Evolutionary conservation across 2,329 filamentous ascomycete species (phyloP), one percentile per base, ranked within the genome.

Genomic region (Cladosporium sp.): DNA sequence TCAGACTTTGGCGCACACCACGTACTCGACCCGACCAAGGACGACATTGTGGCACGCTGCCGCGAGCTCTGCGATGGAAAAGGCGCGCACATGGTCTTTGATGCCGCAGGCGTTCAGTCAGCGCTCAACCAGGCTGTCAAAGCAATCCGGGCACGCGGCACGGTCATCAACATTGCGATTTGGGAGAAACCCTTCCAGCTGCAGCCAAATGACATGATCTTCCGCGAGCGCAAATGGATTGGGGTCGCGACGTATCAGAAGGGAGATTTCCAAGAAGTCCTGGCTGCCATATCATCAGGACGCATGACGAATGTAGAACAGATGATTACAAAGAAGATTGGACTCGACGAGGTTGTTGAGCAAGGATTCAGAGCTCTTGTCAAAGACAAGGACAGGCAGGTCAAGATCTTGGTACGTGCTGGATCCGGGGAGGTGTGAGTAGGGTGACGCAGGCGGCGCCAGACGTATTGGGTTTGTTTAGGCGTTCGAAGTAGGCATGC

Each of bases 131-230:
- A 74, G 53, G 80, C 78, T 1, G 71, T 82, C 12, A 72, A 76
- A 37, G 76, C 78, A 0, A 71, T 80, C 32, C 74, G 78, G 37
- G 77, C 78, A 12, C 65, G 78, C 42, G 80, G 80, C 3, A 81
- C 78, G 2, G 71, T 82, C 28, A 75, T 83, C 56, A 83, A 83
- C 56, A 80, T 83, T 52, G 80, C 80, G 8, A 78, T 83, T 36
- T 82, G 79, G 79, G 79, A 81, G 67, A 80, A 81, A 66, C 67
- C 74, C n/a, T 77, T 74, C 45, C 74, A 71, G 0, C 73, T 83
- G 40, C 70, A 72, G 34, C 77, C 79, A 4, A 83, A 82, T 56
- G 74, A 78, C 57, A 69, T 82, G 35, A 75, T 79, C 3, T 82
- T 82, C 70, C 75, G 78, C 58, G 80, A 83, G 68, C 71, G 76